Base-by-base conservation (phyloP, 805 yeast species). In the Monosporozyma solicola region DNA sequence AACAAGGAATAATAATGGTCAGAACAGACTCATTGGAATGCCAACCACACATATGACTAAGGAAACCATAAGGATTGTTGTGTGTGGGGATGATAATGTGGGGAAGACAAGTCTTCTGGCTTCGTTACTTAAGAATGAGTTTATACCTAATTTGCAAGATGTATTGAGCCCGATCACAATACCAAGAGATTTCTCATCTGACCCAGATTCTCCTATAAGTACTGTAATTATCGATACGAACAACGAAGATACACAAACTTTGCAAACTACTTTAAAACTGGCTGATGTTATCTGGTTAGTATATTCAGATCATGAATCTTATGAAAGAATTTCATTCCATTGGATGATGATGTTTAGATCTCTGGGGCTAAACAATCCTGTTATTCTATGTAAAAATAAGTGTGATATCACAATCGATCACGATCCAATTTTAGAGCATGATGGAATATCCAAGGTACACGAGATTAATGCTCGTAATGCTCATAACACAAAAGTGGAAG, bases 251-350 rank as follows among this genome's bases (percentile, higher is more conserved):
- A 69, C 81, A 35, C 69, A 71, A 1, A 65, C 71, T 0, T 70
- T 94, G 13, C 87, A 86, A 54, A 73, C 77, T 33, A 96, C 89
- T 64, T 78, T 94, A 57, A 77, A 95, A 48, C 77, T 79, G 51
- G 94, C 97, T 0, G 92, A 87, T 68, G 97, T 90, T 13, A 86
- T 94, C 2, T 86, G 97, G 92, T 76, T 94, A n/a, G 89, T 94
- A 0, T 94, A 91, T 65, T 80, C 94, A 3, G 98, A 91, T 63
- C 96, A 90, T 62, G 94, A 90, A 64, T 89, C 98, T 0, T 94
- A 90, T 65, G 98, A 94, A 66, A 76, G 98, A 48, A 81, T 94
- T 4, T 83, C 96, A 2, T 73, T 92, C 25, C 90, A 90, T 67
- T 94, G 99, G 99, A 84, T 94, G 79, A 94, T 95, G 50, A 79